phyloP scores from a whole-genome alignment of 805 yeast species.

The Pichia insulana region DNA sequence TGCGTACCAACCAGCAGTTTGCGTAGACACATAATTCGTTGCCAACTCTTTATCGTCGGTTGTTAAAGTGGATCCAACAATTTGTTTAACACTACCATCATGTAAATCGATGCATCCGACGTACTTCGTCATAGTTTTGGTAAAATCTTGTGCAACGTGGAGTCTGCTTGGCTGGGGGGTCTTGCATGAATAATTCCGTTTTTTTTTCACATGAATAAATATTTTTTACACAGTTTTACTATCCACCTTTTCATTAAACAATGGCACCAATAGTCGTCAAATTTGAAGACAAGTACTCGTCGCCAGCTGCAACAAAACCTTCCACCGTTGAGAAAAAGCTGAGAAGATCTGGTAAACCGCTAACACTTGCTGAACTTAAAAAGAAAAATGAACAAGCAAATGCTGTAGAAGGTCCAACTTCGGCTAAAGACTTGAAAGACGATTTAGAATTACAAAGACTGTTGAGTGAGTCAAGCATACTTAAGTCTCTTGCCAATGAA shows the following conservation, averaged over 20 bases:
- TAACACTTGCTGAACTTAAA: slow-evolving; percentile 34
- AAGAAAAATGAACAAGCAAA: slow-evolving; percentile 30
- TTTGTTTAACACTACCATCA: slow-evolving; percentile 91
- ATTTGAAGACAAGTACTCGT: slow-evolving; percentile 29
- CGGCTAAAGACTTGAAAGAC: slow-evolving; percentile 35
- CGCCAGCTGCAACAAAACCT: slow-evolving; percentile 16
- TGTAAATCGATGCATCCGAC: slow-evolving; percentile 96
- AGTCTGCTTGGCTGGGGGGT: too few species aligned
- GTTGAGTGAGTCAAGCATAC: slow-evolving; percentile 62
- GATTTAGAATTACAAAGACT: slow-evolving; percentile 65
- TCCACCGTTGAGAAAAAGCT: slow-evolving; percentile 40
- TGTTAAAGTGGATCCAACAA: slow-evolving; percentile 84
- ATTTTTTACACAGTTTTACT: too few species aligned
- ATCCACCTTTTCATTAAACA: not conserved
- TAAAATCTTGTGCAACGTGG: too few species aligned
- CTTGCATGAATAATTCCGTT: too few species aligned
- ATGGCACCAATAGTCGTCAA: slow-evolving; percentile 42
- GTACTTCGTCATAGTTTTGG: slow-evolving; percentile 89
- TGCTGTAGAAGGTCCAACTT: slow-evolving; percentile 13
- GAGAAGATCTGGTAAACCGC: slow-evolving; percentile 53
- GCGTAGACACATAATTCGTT: slow-evolving; percentile 72
- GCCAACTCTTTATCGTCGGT: slow-evolving; percentile 33
- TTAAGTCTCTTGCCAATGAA: slow-evolving; percentile 25
- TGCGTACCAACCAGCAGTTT: slow-evolving; percentile 72
- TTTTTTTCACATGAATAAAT: too few species aligned